Conservation (phyloP, 2,329 filamentous ascomycete genomes). For the Colletotrichum limetticola region DNA sequence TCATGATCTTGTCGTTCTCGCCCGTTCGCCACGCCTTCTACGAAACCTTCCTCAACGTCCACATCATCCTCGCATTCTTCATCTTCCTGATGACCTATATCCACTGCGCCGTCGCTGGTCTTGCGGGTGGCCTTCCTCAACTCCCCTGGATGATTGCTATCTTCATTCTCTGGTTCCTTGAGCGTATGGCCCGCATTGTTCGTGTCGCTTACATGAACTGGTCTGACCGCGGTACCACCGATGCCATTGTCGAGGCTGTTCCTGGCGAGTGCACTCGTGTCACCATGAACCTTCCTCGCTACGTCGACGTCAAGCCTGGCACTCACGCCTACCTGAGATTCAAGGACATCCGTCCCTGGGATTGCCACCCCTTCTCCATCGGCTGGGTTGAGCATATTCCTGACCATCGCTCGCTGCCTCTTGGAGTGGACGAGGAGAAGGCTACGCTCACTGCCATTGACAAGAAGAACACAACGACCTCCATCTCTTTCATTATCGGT, state of each 20-base stretch:
- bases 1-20: conserved; percentile 78
- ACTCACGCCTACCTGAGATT: conserved; percentile 82
- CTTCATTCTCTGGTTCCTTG: conserved; percentile 80
- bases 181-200: conserved; percentile 72
- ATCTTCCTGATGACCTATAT: conserved; percentile 79
- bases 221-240: conserved; percentile 67
- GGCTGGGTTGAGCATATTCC: conserved; percentile 74
- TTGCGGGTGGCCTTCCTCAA: conserved; percentile 76
- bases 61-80: conserved; percentile 79
- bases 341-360: conserved; percentile 72
- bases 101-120: conserved; percentile 75
- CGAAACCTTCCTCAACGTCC: conserved; percentile 91
- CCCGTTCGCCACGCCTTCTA: conserved; percentile 94
- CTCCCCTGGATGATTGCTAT: conserved; percentile 80
- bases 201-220: conserved; percentile 75
- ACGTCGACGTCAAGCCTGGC: conserved; percentile 74
- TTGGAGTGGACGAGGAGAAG: conserved; percentile 47
- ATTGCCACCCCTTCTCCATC: conserved; percentile 82
- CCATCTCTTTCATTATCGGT: conserved; percentile 85
- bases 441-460: conserved; percentile 48
- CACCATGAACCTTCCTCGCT: conserved; percentile 75
- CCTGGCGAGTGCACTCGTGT: conserved; percentile 77
- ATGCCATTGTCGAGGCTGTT: conserved; percentile 74
- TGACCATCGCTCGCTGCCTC: conserved; percentile 47
- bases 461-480: conserved; percentile 58